Evolutionary conservation across 768 basidiomycete species (phyloP), one percentile per base, ranked within the genome.

Genomic region (Leccinum disarticulatum): DNA sequence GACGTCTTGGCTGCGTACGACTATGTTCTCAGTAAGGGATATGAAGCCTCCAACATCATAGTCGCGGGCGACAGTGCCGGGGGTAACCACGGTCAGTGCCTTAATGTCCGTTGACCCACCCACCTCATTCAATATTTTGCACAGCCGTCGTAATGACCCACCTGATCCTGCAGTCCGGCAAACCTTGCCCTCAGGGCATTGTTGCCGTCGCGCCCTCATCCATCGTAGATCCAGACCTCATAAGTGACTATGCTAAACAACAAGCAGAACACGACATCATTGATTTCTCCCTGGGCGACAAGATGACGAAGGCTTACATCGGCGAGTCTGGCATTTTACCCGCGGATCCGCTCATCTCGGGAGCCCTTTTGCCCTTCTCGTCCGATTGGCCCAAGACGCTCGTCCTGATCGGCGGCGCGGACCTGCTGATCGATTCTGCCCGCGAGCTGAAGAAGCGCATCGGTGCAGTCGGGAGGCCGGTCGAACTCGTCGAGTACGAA

Each of bases 131-230:
- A 33, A 33, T 33, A 33, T 5, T 8, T 13, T 13, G 13, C 8
- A 36, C 47, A 67, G 71, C 71, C 33, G 5, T 73, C 10, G 58
- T 71, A 6, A 33, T 71, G 43, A 61, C 71, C 8, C 70, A 71
- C 38, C 65, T 73, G 25, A 70, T 83, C 48, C 75, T 79, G 59
- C 87, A 89, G 73, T 84, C 85, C 19, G 83, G 17, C 68, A 48
- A 74, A 38, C 74, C 75, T 4, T 74, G 87, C 35, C 83, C 84
- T 47, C 69, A 73, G 0, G 84, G 88, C 61, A 72, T 91, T 61
- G 74, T 83, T 28, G 73, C 87, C 19, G 76, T 90, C 33, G 76
- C 86, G 0, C 88, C 89, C 0, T 3, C 0, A 4, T 17, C 56
- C 9, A 51, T 33, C 33, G 33, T 33, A 11, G 33, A 33, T 0